These are phyloP conservation scores for Physcomitrellopsis africana DNA, from an alignment of 225 moss, liverwort and hornwort genomes.

Conservation along the genomic window DNA sequence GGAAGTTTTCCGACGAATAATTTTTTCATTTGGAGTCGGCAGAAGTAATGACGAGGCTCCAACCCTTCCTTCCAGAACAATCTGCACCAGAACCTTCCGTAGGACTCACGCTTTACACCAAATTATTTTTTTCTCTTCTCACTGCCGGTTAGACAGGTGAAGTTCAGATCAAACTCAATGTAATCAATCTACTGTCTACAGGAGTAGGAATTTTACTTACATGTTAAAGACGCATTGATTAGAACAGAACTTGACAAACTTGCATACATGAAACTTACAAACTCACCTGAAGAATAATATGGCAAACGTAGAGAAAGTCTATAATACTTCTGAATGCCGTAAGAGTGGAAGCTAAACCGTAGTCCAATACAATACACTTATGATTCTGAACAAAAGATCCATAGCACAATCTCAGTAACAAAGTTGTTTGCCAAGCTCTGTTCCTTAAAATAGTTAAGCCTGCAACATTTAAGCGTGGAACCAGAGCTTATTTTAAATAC, in stretches of 20 bases:
- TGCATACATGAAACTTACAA: conserved; percentile 9
- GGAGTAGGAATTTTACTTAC: not conserved
- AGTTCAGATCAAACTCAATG: not conserved
- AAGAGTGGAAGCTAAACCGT: conserved; percentile 27
- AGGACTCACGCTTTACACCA: not conserved
- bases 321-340: conserved; percentile 43
- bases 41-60: not conserved
- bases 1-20: not conserved
- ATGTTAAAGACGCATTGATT: not conserved
- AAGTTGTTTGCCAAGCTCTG: not conserved
- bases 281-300: conserved; percentile 55
- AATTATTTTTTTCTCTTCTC: not conserved
- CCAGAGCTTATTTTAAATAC: not conserved
- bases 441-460: not conserved
- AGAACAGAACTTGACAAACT: not conserved
- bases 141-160: not conserved
- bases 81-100: not conserved
- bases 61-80: not conserved
- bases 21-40: not conserved
- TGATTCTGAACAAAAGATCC: conserved; percentile 31
- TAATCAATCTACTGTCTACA: not conserved
- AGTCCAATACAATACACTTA: conserved; percentile 38
- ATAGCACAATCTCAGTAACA: conserved; percentile 16
- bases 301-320: conserved; percentile 43
- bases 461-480: not conserved